Conservation (phyloP, 2,329 filamentous ascomycete genomes). For the Pseudocercospora macadamiae region DNA sequence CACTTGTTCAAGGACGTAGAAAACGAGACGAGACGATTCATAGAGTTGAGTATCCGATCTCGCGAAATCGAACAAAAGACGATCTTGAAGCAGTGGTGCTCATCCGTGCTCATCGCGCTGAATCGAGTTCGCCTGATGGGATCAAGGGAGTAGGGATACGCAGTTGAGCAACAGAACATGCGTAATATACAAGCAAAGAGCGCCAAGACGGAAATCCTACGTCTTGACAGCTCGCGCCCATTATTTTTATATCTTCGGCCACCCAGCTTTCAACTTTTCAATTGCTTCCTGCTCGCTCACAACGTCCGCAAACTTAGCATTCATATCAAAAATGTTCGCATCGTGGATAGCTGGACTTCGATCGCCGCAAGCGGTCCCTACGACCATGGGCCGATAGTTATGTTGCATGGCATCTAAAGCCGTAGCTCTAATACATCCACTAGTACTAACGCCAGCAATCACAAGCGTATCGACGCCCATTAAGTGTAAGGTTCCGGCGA, state of each 20-base stretch:
- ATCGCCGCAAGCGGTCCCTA: conserved; percentile 30
- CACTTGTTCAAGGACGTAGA: not conserved
- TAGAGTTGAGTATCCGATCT: conserved; percentile 1
- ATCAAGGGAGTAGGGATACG: not conserved
- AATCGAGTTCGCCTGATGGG: not conserved
- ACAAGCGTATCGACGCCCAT: conserved; percentile 31
- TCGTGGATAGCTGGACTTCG: conserved; percentile 28
- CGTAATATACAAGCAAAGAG: too few relatives aligned
- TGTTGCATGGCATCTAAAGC: conserved; percentile 30
- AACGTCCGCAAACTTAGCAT: conserved; percentile 33
- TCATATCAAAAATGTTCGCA: conserved; percentile 34
- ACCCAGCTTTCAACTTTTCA: conserved; percentile 16
- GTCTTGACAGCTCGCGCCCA: not conserved
- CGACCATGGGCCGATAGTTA: conserved; percentile 30
- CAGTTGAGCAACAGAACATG: not conserved
- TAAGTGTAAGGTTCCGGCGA: conserved; percentile 20
- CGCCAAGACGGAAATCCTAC: too few relatives aligned
- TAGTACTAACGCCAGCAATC: conserved; percentile 30
- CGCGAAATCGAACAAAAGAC: not conserved
- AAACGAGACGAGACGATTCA: not conserved
- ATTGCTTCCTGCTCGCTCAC: conserved; percentile 28
- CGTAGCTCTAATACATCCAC: conserved; percentile 31
- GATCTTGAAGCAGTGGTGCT: not conserved
- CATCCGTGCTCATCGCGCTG: conserved; percentile 7
- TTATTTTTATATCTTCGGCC: not conserved